A percentile compares a stretch with the other conserved stretches of the same genome.
Conservation (phyloP, 306 rosid genomes). For the Senna tora region DNA sequence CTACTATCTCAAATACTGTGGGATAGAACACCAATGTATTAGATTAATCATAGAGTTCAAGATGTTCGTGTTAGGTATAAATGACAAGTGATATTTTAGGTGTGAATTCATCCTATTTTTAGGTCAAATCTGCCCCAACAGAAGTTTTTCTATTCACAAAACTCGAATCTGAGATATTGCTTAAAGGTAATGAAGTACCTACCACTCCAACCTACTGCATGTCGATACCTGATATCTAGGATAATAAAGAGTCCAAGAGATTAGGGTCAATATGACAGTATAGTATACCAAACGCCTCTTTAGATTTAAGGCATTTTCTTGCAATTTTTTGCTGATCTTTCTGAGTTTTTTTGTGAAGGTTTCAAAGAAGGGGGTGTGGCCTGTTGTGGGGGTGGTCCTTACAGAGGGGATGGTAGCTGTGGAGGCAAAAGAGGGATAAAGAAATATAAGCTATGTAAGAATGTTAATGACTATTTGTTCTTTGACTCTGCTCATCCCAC, state of each 20-base stretch:
- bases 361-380: constrained; percentile 49
- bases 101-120: too few species aligned
- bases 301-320: constrained; percentile 17
- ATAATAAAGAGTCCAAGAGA: not conserved
- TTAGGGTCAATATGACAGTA: not conserved
- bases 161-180: too few species aligned
- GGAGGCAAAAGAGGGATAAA: constrained; percentile 49
- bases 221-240: too few species aligned
- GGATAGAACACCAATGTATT: too few species aligned
- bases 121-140: too few species aligned
- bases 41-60: too few species aligned
- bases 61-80: too few species aligned
- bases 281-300: not conserved
- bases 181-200: too few species aligned
- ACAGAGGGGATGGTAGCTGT: constrained; percentile 51
- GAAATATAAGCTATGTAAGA: constrained; percentile 45
- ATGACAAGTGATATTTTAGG: too few species aligned
- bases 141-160: too few species aligned
- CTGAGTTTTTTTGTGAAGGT: constrained; percentile 28
- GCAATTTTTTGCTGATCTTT: not conserved
- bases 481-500: constrained; percentile 54
- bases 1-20: too few species aligned
- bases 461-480: constrained; percentile 43
- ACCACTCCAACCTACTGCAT: too few species aligned
- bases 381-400: constrained; percentile 59